Base-by-base conservation (phyloP, 2,329 filamentous ascomycete genomes). In the Exophiala calicioides region DNA sequence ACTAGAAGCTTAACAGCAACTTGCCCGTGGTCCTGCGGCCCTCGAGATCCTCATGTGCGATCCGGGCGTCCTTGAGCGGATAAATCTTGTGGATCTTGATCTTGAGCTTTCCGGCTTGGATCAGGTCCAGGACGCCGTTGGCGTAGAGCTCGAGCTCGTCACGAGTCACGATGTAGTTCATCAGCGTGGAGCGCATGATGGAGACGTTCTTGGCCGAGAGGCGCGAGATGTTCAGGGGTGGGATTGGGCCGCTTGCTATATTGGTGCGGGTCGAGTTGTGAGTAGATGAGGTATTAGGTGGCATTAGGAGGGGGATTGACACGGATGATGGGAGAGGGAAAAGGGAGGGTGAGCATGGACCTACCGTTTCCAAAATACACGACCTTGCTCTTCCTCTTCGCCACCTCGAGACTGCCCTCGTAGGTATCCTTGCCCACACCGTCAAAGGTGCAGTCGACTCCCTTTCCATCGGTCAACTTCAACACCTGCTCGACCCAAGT, bases 401-500 rank as follows among this genome's bases (percentile, higher is more conserved):
- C 76, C 58, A 82, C 79, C 55, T 90, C 81, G 55, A 95, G 65
- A 60, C 84, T 85, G 15, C 80, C 75, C 58, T 95, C 88, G 69
- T 93, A 95, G 0, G 90, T 95, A 37, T 78, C 77, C 71, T 88
- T 88, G 9, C 90, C 90, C 2, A 95, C 88, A 4, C 87, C 86
- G 64, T 95, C 90, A 27, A 45, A 59, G 63, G 95, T 85, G 7
- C 84, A 88, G 54, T 81, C 79, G 2, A 85, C 83, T 5, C 90
- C 90, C 50, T 81, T 71, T 0, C 85, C 85, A 2, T 74, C 79
- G 0, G 89, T 95, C 37, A 88, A 81, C 74, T 96, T 90, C 62
- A 95, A 95, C 47, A 96, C 76, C 62, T 77, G 77, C 55, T 94
- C 87, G 44, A 93, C 84, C 64, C 78, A 77, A 44, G 93, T 87